phyloP scores from a whole-genome alignment of 108 stramenopile species.

The Conticribra guillardii region DNA sequence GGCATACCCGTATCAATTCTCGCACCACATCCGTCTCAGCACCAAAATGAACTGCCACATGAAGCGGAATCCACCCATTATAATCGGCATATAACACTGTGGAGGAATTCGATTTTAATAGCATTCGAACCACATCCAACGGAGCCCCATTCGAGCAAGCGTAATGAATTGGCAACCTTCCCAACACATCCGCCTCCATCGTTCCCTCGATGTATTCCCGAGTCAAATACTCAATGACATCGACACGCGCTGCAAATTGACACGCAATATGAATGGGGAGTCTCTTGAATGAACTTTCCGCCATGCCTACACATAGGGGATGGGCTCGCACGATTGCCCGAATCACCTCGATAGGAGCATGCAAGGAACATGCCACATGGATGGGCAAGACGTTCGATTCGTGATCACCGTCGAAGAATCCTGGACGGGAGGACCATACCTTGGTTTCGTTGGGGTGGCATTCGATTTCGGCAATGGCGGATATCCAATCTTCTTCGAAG shows the following conservation, averaged over 20 bases:
- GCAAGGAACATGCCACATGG: constrained; percentile 82
- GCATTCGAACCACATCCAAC: constrained; percentile 69
- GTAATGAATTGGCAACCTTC: constrained; percentile 83
- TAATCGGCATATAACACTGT: constrained; percentile 25
- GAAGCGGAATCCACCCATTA: constrained; percentile 45
- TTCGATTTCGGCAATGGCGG: constrained; percentile 59
- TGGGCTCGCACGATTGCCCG: constrained; percentile 64
- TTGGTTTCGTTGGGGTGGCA: constrained; percentile 71
- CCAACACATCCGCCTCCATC: constrained; percentile 77
- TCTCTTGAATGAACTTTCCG: constrained; percentile 71
- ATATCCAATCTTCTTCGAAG: constrained; percentile 83
- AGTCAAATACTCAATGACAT: constrained; percentile 69
- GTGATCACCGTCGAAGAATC: constrained; percentile 82
- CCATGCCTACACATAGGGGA: constrained; percentile 58
- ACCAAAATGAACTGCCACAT: constrained; percentile 43
- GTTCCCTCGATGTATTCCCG: constrained; percentile 61
- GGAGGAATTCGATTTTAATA: constrained; percentile 66
- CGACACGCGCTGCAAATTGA: constrained; percentile 68
- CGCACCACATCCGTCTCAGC: constrained; percentile 24
- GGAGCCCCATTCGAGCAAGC: constrained; percentile 86
- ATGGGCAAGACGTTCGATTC: constrained; percentile 73
- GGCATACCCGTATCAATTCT: constrained; percentile 18
- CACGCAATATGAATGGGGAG: constrained; percentile 81
- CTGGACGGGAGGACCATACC: constrained; percentile 80
- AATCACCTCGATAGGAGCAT: constrained; percentile 66